These are phyloP conservation scores for Stagonosporopsis cucurbitacearum DNA, from an alignment of 2,329 filamentous ascomycete species.

Conservation along the genomic window DNA sequence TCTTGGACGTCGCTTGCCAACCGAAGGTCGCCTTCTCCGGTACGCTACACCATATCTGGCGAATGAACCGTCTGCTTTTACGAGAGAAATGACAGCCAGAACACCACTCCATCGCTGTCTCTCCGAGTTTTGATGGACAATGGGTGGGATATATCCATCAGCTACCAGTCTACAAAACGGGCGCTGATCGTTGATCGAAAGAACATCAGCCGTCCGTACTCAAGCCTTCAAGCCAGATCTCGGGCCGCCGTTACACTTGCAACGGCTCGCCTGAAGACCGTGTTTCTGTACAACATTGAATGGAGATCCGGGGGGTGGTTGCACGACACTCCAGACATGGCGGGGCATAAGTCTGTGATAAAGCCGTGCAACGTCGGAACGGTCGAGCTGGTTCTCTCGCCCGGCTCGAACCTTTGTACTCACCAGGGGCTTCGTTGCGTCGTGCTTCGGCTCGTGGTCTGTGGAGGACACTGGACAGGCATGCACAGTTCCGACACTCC, in stretches of 20 bases:
- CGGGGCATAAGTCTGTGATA: background rate
- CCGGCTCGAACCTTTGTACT: background rate
- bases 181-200: background rate
- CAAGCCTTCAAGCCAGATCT: background rate
- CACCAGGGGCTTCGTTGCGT: background rate
- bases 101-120: background rate
- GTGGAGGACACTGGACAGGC: background rate
- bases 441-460: background rate
- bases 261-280: constrained; percentile 11
- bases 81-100: background rate
- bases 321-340: constrained; percentile 4
- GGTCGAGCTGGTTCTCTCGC: background rate
- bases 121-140: background rate
- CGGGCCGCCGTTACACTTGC: constrained; percentile 14
- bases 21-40: constrained; percentile 23
- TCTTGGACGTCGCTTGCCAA: constrained; percentile 30
- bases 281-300: constrained; percentile 4
- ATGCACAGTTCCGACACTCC: too few species aligned
- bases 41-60: constrained; percentile 10
- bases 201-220: constrained; percentile 2
- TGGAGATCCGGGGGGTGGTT: constrained; percentile 10
- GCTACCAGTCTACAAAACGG: background rate
- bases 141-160: background rate
- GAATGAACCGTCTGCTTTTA: constrained; percentile 5
- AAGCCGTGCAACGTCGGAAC: constrained; percentile 1